phyloP scores from a whole-genome alignment of 345 rosid species.

The Euphorbia tirucalli region DNA sequence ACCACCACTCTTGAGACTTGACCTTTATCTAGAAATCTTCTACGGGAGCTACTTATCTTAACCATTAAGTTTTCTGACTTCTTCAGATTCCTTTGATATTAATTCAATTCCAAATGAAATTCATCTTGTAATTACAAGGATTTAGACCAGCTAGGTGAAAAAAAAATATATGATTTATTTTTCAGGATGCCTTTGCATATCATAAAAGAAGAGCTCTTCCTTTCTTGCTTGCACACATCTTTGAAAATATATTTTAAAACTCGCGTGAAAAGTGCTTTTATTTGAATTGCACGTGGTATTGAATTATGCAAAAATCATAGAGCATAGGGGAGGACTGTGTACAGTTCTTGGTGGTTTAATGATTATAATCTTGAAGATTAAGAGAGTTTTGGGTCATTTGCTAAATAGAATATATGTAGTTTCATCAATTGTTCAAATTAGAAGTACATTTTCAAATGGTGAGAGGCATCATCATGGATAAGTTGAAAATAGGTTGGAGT shows the following conservation, averaged over 20 bases:
- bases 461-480: not conserved
- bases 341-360: not conserved
- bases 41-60: not conserved
- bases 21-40: not conserved
- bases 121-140: not conserved
- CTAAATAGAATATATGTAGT: not conserved
- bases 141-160: not conserved
- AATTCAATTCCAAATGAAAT: not conserved
- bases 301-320: not conserved
- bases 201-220: not conserved
- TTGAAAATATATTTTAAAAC: slow-evolving; percentile 2
- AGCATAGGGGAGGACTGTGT: not conserved
- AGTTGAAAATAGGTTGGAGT: not conserved
- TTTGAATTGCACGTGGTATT: not conserved
- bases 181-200: not conserved
- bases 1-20: not conserved
- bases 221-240: not conserved
- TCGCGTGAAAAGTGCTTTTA: not conserved
- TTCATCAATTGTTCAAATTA: not conserved
- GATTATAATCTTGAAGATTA: not conserved
- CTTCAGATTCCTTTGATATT: not conserved
- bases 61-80: not conserved
- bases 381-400: not conserved
- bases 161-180: not conserved
- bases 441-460: not conserved